Evolutionary conservation across 176 grass and related monocot species (phyloP), one percentile per base, ranked within the genome.

Genomic region (Cocos nucifera): DNA sequence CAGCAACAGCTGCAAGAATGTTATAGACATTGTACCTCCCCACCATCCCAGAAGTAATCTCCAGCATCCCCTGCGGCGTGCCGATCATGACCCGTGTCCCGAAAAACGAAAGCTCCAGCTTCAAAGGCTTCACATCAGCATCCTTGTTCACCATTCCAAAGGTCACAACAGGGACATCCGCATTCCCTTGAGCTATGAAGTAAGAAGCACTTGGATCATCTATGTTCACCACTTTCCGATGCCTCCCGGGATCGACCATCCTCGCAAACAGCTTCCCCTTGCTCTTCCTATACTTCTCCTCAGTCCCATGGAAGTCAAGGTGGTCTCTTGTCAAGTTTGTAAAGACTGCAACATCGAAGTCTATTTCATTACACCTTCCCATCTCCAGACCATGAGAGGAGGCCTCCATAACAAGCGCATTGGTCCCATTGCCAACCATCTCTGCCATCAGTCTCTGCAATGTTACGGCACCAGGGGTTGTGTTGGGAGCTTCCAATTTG

Each of bases 1-100:
- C 92, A 69, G 92, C 84, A 15, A 96, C 92, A 72, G 92, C 82
- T 18, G 87, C 92, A 79, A 96, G 87, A 75, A 96, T 88, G n/a
- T 65, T 90, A 73, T 90, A 96, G 32, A 96, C 77, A 60, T 90
- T 96, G 19, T 88, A 74, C 35, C 69, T 87, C 55, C 92, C 83
- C 58, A 96, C 86, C 20, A 96, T 78, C 48, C 92, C 83, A 53
- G 92, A 96, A 19, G 86, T 88, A 10, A 96, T 96, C 62, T 96
- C 92, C 22, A 96, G 87, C 60, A 96, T 96, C 29, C 92, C 86
- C n/a, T 80, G 80, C 7, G 92, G 92, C 8, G 92, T 96, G 57
- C 88, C 83, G 26, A 96, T 83, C 24, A 90, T 58, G 30, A 90
- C 83, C 69, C 87, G 85, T 0, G 87, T 96, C 69, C 87, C 92